Conservation (phyloP, 129 eudicot species). For the Helichrysum umbraculigerum region DNA sequence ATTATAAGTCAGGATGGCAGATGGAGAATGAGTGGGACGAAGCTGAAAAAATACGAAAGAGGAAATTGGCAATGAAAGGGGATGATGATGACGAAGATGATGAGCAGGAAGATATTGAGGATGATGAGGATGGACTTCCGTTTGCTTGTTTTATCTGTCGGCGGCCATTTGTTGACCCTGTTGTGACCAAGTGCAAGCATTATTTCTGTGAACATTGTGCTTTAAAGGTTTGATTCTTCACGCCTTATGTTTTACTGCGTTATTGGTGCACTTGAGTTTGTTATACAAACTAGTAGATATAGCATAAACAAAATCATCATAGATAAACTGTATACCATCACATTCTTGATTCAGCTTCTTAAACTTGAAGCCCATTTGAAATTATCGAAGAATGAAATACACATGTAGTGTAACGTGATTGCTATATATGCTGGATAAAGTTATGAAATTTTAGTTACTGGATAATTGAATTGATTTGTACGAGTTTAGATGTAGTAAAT, state of each 20-base stretch:
- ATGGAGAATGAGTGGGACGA: slow-evolving; percentile 96
- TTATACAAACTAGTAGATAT: not conserved
- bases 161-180: slow-evolving; percentile 87
- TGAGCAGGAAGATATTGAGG: slow-evolving; percentile 53
- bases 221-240: slow-evolving; percentile 54
- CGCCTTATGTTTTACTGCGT: not conserved
- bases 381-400: not conserved
- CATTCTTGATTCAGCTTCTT: not conserved
- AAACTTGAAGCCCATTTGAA: not conserved
- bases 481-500: not conserved
- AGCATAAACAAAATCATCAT: not conserved
- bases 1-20: slow-evolving; percentile 98
- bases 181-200: slow-evolving; percentile 91
- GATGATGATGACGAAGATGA: slow-evolving; percentile 60
- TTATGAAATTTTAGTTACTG: not conserved
- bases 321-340: not conserved
- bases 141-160: slow-evolving; percentile 97
- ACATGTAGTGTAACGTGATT: not conserved
- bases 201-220: slow-evolving; percentile 99
- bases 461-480: not conserved
- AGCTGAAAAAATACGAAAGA: slow-evolving; percentile 70
- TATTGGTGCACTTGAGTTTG: not conserved
- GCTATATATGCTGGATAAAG: not conserved
- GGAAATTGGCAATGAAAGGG: slow-evolving; percentile 66
- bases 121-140: slow-evolving; percentile 78